A percentile compares a stretch with the other conserved stretches of the same genome.
Conservation (phyloP, 1,284 basidiomycete genomes). For the Ustilago tritici region DNA sequence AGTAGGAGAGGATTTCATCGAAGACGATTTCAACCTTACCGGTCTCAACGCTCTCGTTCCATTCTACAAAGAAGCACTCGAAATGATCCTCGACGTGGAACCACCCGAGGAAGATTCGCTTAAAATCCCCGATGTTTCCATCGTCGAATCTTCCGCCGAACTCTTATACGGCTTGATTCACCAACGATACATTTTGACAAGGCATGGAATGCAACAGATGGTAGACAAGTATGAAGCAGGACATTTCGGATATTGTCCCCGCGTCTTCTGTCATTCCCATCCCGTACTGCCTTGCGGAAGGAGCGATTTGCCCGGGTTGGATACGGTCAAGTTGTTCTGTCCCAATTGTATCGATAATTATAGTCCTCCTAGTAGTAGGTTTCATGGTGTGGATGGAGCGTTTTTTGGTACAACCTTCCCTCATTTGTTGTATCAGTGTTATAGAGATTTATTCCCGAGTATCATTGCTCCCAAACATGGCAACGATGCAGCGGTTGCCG, state of each 20-base stretch:
- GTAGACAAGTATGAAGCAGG: constrained; percentile 96
- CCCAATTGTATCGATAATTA: constrained; percentile 99
- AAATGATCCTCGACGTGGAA: constrained; percentile 99
- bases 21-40: constrained; percentile 99
- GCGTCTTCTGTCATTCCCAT: constrained; percentile 90
- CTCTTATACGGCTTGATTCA: constrained; percentile 97
- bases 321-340: constrained; percentile 98
- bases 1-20: constrained; percentile 97
- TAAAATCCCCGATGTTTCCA: constrained; percentile 85
- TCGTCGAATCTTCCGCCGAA: constrained; percentile 97
- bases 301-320: constrained; percentile 94
- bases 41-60: constrained; percentile 93
- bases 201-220: constrained; percentile 94
- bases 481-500: not conserved
- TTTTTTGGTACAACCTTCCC: constrained; percentile 99
- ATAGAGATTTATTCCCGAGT: constrained; percentile 73
- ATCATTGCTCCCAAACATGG: constrained; percentile 56
- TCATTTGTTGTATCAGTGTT: constrained; percentile 96
- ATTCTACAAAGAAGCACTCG: constrained; percentile 99
- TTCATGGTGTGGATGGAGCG: constrained; percentile 97
- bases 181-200: constrained; percentile 94
- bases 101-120: constrained; percentile 89
- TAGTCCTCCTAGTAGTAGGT: constrained; percentile 91
- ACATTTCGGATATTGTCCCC: constrained; percentile 93
- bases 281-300: constrained; percentile 95